These are phyloP conservation scores for Aspergillus sergii DNA, from an alignment of 2,329 filamentous ascomycete species.

Conservation along the genomic window DNA sequence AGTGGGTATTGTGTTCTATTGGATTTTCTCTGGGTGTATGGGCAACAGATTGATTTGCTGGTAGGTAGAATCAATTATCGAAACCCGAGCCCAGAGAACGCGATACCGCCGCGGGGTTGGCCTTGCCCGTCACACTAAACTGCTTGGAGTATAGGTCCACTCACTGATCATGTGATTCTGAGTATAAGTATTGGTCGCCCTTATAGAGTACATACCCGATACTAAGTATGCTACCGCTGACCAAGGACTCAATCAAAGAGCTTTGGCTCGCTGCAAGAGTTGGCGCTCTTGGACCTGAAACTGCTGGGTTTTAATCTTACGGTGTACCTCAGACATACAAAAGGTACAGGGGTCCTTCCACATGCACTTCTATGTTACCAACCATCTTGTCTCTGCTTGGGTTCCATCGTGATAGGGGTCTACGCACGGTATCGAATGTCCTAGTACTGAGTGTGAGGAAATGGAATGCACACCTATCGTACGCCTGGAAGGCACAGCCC, in stretches of 20 bases:
- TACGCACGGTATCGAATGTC: too few relatives aligned
- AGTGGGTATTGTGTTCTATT: neutral
- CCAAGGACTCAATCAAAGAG: neutral
- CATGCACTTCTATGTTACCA: too few relatives aligned
- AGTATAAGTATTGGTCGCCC: neutral
- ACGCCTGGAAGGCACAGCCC: too few relatives aligned
- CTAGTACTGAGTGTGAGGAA: too few relatives aligned
- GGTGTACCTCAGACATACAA: too few relatives aligned
- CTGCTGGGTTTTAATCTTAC: neutral
- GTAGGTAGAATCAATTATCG: neutral
- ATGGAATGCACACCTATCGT: too few relatives aligned
- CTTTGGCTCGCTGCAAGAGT: neutral
- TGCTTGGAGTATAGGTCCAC: neutral
- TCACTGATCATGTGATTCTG: constrained; percentile 1
- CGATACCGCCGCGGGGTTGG: constrained; percentile 12
- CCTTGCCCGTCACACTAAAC: constrained; percentile 6
- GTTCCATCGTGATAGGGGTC: too few relatives aligned
- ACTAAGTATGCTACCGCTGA: neutral
- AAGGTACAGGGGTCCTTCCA: too few relatives aligned
- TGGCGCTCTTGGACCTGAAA: neutral
- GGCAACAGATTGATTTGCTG: neutral
- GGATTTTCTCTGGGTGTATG: neutral
- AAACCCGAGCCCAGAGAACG: neutral
- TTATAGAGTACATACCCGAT: neutral
- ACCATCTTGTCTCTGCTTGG: too few relatives aligned